Percentiles rank a stretch among this genome's conserved stretches.
Conservation (phyloP, 176 grass and related monocot species). For the Phyllostachys edulis region DNA sequence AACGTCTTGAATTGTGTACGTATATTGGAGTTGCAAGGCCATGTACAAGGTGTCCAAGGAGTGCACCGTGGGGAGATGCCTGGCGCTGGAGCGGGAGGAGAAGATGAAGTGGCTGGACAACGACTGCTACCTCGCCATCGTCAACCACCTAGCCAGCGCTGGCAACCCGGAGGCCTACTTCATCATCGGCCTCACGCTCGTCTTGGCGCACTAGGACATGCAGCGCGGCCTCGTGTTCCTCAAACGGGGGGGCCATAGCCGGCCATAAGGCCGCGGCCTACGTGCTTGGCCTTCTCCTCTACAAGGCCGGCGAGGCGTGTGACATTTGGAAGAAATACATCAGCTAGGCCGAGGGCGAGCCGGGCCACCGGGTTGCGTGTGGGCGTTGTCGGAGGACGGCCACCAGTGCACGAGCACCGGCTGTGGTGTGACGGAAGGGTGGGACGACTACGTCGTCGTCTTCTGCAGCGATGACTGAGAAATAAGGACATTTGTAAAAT, state of each 20-base stretch:
- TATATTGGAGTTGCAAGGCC: no score
- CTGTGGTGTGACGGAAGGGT: no score
- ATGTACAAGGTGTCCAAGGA: background rate
- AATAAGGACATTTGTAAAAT: no score
- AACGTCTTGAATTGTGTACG: no score
- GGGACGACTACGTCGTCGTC: no score
- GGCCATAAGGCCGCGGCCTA: slow-evolving; percentile 20
- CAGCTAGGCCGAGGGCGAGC: background rate
- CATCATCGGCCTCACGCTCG: background rate
- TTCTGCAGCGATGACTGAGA: no score
- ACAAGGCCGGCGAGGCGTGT: background rate
- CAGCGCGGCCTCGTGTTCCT: background rate
- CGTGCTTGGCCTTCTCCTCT: no score
- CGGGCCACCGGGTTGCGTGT: no score
- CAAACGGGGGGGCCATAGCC: background rate
- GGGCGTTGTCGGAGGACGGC: no score
- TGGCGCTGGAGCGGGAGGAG: slow-evolving; percentile 22
- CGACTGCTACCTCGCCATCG: no score
- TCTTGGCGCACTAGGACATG: background rate
- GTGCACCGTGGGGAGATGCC: background rate
- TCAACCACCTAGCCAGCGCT: background rate
- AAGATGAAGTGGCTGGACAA: slow-evolving; percentile 25
- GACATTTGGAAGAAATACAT: no score
- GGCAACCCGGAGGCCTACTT: slow-evolving; percentile 36
- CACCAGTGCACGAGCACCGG: no score